phyloP scores from a whole-genome alignment of 2,329 filamentous ascomycete genomes.

The Neofusicoccum sp. region DNA sequence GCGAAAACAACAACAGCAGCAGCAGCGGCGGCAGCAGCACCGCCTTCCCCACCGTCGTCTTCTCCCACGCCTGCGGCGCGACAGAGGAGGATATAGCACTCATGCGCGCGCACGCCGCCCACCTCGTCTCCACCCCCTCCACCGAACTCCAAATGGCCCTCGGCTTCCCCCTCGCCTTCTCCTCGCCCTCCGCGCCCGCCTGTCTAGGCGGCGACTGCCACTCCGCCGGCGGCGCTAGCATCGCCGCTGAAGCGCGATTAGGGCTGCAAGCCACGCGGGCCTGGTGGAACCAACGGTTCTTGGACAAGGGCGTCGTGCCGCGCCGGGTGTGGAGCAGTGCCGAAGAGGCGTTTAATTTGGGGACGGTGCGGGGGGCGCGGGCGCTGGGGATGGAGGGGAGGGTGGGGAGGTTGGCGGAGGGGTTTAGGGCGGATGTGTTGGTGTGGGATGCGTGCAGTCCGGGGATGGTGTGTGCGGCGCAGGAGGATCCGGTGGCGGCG shows the following conservation, averaged over 20 bases:
- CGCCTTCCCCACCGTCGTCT: conserved; percentile 28
- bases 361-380: conserved; percentile 47
- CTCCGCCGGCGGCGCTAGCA: conserved; percentile 50
- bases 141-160: conserved; percentile 52
- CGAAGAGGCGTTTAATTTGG: conserved; percentile 50
- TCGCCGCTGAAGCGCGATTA: conserved; percentile 40
- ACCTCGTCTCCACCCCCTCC: conserved; percentile 48
- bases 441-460: conserved; percentile 46
- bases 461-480: conserved; percentile 42
- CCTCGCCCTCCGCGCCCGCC: conserved; percentile 25
- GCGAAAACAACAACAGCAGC: conserved; percentile 31
- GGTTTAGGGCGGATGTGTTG: conserved; percentile 50
- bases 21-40: too few species aligned
- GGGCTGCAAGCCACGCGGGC: conserved; percentile 42
- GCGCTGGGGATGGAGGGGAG: conserved; percentile 43
- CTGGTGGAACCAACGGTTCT: conserved; percentile 41
- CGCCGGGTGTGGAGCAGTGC: conserved; percentile 46
- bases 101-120: conserved; percentile 35
- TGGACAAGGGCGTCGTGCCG: conserved; percentile 46
- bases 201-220: conserved; percentile 57
- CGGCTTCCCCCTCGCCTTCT: conserved; percentile 39
- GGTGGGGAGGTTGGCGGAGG: conserved; percentile 47
- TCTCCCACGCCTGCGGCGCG: conserved; percentile 42
- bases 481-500: conserved; percentile 44
- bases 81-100: conserved; percentile 34